phyloP scores from a whole-genome alignment of 129 eudicot genomes.

The Centrapalus pauciflorus region DNA sequence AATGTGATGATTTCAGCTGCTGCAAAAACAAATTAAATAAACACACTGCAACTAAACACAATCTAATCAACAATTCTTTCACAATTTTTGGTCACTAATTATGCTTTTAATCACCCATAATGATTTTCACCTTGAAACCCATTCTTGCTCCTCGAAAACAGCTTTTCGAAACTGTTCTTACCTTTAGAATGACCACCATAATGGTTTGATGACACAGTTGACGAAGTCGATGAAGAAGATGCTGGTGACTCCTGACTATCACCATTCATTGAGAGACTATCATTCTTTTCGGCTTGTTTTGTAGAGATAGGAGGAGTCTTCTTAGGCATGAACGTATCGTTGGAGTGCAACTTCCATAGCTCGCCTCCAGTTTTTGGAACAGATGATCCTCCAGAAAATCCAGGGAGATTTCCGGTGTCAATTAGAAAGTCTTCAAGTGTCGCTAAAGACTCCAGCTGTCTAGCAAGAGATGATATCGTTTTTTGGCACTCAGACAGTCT shows the following conservation, averaged over 20 bases:
- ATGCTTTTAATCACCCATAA: conserved; percentile 13
- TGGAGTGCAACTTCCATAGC: conserved; percentile 45
- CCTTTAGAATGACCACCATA: conserved; percentile 38
- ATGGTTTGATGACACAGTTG: conserved; percentile 28
- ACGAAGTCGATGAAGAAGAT: conserved; percentile 48
- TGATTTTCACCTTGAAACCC: conserved; percentile 41
- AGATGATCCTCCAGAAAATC: conserved; percentile 30
- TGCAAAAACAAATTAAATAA: conserved; percentile 5
- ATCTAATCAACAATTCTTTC: conserved; percentile 33
- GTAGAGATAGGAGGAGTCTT: conserved; percentile 25
- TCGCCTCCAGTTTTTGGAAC: conserved; percentile 35
- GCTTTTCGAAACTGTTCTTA: conserved; percentile 58
- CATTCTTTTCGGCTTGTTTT: conserved; percentile 16
- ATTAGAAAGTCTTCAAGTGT: conserved; percentile 74
- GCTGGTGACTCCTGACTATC: conserved; percentile 40
- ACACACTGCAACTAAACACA: conserved; percentile 36
- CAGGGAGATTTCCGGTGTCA: conserved; percentile 65
- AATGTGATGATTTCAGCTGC: conserved; percentile 4
- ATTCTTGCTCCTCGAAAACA: conserved; percentile 56
- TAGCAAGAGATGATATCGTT: conserved; percentile 67
- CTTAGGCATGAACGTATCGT: conserved; percentile 40
- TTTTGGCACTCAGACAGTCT: conserved; percentile 81
- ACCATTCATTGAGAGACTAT: conserved; percentile 19
- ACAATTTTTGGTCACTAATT: conserved; percentile 6
- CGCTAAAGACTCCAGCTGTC: conserved; percentile 63